Conservation (phyloP, 2,329 filamentous ascomycete genomes). For the Macrophomina phaseolina region DNA sequence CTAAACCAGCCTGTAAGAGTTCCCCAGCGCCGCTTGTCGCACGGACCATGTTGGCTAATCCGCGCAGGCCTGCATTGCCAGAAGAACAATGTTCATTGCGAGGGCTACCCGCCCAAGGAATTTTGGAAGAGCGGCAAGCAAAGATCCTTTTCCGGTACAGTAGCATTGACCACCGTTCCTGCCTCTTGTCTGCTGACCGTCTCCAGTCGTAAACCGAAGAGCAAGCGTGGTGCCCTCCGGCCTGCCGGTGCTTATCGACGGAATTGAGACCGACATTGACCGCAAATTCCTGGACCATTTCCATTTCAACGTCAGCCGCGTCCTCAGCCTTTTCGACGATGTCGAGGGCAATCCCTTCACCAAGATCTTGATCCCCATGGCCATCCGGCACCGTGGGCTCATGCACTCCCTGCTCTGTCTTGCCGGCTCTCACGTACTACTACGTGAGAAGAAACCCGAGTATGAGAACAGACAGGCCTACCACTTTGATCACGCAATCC, state of each 20-base stretch:
- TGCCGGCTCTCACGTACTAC: constrained; percentile 75
- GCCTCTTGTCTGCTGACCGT: constrained; percentile 2
- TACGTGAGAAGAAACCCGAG: constrained; percentile 55
- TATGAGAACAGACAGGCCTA: constrained; percentile 61
- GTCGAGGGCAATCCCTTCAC: constrained; percentile 79
- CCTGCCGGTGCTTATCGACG: constrained; percentile 71
- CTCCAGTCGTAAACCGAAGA: constrained; percentile 7
- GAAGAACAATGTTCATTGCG: constrained; percentile 90
- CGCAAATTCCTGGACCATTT: constrained; percentile 84
- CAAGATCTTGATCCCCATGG: constrained; percentile 81
- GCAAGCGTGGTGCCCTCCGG: constrained; percentile 37
- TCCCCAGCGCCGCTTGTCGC: not conserved
- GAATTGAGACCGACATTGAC: constrained; percentile 80
- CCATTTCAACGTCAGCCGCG: constrained; percentile 75
- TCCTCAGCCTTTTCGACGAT: constrained; percentile 82
- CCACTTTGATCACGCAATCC: constrained; percentile 55
- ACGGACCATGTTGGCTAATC: not conserved
- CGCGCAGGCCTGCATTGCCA: constrained; percentile 71
- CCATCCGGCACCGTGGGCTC: constrained; percentile 76
- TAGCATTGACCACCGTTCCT: not conserved
- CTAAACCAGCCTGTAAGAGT: constrained; percentile 50
- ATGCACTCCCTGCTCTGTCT: constrained; percentile 91
- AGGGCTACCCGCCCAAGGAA: constrained; percentile 86
- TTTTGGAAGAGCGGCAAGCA: constrained; percentile 88
- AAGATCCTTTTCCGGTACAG: constrained; percentile 63